Evolutionary conservation across 345 rosid species (phyloP).

Genomic region (Lepidium africanum): DNA sequence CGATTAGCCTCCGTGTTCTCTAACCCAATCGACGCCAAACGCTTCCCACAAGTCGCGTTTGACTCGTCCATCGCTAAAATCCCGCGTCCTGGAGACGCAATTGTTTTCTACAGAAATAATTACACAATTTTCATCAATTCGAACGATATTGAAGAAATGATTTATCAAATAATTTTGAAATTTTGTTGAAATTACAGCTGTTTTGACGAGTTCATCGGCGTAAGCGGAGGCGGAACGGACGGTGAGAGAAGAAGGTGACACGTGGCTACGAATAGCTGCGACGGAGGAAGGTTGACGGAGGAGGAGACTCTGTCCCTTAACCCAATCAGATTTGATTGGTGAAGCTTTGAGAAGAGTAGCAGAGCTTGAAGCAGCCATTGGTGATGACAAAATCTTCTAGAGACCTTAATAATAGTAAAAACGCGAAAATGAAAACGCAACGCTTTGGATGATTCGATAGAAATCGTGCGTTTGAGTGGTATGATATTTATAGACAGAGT

Average conservation of each 20-base stretch:
- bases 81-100: constrained; percentile 92
- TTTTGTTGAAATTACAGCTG: constrained; percentile 46
- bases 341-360: constrained; percentile 76
- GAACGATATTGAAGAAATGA: too few species aligned
- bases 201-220: constrained; percentile 89
- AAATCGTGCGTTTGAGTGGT: background rate
- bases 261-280: constrained; percentile 40
- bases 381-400: constrained; percentile 1
- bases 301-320: constrained; percentile 54
- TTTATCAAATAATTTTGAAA: too few species aligned
- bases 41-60: constrained; percentile 91
- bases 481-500: background rate
- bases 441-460: too few species aligned
- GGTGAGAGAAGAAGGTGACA: constrained; percentile 35
- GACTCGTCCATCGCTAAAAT: constrained; percentile 99
- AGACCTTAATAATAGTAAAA: background rate
- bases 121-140: too few species aligned
- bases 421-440: too few species aligned
- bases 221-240: constrained; percentile 73
- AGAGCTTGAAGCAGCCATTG: constrained; percentile 70
- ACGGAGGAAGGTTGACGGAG: constrained; percentile 46
- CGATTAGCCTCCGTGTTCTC: constrained; percentile 98
- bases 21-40: constrained; percentile 79
- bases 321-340: constrained; percentile 68
- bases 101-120: constrained; percentile 41